Evolutionary conservation across 2,329 filamentous ascomycete species (phyloP).

Genomic region (Cytospora chrysosperma): DNA sequence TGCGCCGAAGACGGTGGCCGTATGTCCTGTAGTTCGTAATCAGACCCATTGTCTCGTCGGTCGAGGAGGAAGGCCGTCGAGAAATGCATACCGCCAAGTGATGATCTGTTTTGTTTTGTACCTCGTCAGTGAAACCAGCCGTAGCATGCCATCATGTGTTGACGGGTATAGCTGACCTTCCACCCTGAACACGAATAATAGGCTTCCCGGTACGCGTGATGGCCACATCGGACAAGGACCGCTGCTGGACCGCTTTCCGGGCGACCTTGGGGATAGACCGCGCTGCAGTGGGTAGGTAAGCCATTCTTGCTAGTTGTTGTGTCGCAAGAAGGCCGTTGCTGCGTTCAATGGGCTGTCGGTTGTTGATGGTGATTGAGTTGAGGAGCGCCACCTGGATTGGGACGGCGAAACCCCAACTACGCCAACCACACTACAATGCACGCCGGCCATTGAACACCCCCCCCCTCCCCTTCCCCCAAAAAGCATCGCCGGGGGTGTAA

Average conservation of each 20-base stretch:
- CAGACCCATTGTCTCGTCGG: slow-evolving; percentile 14
- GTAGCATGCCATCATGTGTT: slow-evolving; percentile 35
- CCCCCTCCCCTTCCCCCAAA: background rate
- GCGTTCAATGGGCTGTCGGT: slow-evolving; percentile 32
- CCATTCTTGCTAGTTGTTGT: slow-evolving; percentile 46
- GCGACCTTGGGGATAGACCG: slow-evolving; percentile 51
- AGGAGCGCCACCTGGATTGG: slow-evolving; percentile 29
- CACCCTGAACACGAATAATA: slow-evolving; percentile 83
- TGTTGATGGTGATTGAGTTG: slow-evolving; percentile 17
- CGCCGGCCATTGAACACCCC: slow-evolving; percentile 23
- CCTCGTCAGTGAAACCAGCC: background rate
- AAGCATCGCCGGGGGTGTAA: slow-evolving; percentile 20
- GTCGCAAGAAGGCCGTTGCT: slow-evolving; percentile 34
- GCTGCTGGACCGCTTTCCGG: slow-evolving; percentile 49
- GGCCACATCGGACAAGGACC: slow-evolving; percentile 73
- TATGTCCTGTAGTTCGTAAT: slow-evolving; percentile 67
- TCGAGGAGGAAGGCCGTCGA: background rate
- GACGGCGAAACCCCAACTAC: slow-evolving; percentile 18
- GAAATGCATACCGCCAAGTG: slow-evolving; percentile 72
- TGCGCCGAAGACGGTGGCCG: slow-evolving; percentile 95
- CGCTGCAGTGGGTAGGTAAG: slow-evolving; percentile 55
- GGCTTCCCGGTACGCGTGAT: slow-evolving; percentile 97
- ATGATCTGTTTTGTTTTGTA: slow-evolving; percentile 62
- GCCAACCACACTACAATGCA: slow-evolving; percentile 18
- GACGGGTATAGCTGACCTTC: slow-evolving; percentile 62